Percentiles rank a stretch among this genome's conserved stretches.
phyloP scores from a whole-genome alignment of 441 rosid species.

The Aquilaria agallochum region DNA sequence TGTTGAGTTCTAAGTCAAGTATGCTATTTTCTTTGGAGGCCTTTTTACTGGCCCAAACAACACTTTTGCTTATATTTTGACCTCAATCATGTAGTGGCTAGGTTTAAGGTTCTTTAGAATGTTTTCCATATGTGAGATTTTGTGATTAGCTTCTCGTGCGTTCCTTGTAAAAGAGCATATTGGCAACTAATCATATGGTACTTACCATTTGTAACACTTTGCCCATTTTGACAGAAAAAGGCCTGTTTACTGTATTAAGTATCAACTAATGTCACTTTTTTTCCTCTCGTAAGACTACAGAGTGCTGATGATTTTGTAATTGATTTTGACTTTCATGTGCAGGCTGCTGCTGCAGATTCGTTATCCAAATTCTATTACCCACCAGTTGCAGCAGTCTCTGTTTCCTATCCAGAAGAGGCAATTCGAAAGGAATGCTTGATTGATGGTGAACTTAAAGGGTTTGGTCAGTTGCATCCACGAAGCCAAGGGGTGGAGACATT shows the following conservation, averaged over 20 bases:
- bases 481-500: constrained; percentile 97
- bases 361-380: constrained; percentile 86
- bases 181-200: background rate
- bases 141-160: too few species aligned
- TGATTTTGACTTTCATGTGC: constrained; percentile 10
- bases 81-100: too few species aligned
- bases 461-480: constrained; percentile 94
- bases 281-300: background rate
- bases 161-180: too few species aligned
- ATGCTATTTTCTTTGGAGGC: too few species aligned
- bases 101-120: too few species aligned
- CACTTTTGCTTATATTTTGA: too few species aligned
- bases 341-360: constrained; percentile 83
- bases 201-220: background rate
- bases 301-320: background rate
- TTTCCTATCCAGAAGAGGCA: constrained; percentile 90
- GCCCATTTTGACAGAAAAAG: background rate
- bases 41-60: too few species aligned
- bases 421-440: constrained; percentile 68
- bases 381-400: constrained; percentile 89
- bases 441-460: constrained; percentile 92
- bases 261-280: background rate
- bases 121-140: too few species aligned
- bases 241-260: background rate
- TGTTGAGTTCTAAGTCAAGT: too few species aligned